Percentiles rank a stretch among this genome's conserved stretches.
Evolutionary conservation across 2,329 filamentous ascomycete species (phyloP).

Genomic region (Davidsoniella virescens): DNA sequence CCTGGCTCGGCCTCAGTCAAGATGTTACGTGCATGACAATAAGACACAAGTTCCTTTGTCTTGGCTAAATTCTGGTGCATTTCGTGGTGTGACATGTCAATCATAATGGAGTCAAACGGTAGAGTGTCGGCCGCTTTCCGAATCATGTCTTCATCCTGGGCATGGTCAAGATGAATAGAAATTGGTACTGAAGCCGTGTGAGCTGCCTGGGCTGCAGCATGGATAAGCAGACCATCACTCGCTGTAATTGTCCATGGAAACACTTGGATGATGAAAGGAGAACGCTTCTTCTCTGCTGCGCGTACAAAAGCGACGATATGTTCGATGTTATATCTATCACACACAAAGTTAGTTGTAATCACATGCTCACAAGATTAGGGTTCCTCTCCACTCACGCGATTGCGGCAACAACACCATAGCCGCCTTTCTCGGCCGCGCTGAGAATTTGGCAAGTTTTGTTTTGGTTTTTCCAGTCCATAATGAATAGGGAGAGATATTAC

Average conservation of each 20-base stretch:
- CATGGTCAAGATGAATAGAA: conserved; percentile 50
- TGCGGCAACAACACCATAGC: conserved; percentile 37
- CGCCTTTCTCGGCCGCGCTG: conserved; percentile 32
- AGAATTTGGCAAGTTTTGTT: conserved; percentile 27
- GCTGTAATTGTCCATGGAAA: conserved; percentile 40
- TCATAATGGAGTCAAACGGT: conserved; percentile 57
- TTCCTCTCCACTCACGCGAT: conserved; percentile 24
- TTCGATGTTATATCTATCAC: conserved; percentile 42
- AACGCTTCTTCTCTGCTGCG: conserved; percentile 49
- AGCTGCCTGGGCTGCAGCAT: conserved; percentile 38
- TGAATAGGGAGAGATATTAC: too few relatives aligned
- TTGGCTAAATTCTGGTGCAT: conserved; percentile 50
- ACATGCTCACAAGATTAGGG: too few relatives aligned
- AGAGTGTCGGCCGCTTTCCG: conserved; percentile 36
- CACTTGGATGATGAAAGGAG: conserved; percentile 52
- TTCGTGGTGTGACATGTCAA: conserved; percentile 61
- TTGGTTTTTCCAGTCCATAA: conserved; percentile 6
- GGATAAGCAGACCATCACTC: conserved; percentile 1
- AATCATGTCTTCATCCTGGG: conserved; percentile 43
- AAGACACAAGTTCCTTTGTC: conserved; percentile 43
- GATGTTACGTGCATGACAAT: conserved; percentile 47
- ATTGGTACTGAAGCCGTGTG: conserved; percentile 40
- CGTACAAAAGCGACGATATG: conserved; percentile 50
- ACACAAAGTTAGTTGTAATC: background rate
- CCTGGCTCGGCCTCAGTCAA: conserved; percentile 55